These are phyloP conservation scores for Elongisporangium anandrum DNA, from an alignment of 352 stramenopile species.

Conservation along the genomic window DNA sequence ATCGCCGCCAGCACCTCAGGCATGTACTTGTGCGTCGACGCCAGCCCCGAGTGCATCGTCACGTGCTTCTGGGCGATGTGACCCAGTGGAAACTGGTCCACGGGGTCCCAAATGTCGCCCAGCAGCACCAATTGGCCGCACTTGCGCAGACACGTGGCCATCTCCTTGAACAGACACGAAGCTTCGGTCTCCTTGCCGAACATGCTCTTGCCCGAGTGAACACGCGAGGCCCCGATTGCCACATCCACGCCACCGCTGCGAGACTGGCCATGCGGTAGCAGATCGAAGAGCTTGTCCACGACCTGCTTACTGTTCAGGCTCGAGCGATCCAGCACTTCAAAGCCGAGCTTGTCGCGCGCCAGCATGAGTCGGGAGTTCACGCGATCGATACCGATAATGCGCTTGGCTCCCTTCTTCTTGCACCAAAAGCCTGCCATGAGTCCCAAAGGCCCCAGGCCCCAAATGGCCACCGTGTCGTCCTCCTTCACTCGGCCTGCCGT, in stretches of 20 bases:
- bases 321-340: conserved; percentile 28
- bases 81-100: conserved; percentile 33
- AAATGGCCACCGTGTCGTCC: conserved; percentile 33
- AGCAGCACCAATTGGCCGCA: conserved; percentile 26
- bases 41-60: conserved; percentile 24
- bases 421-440: conserved; percentile 27
- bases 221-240: conserved; percentile 32
- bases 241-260: conserved; percentile 27
- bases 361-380: conserved; percentile 25
- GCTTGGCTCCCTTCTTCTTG: conserved; percentile 25
- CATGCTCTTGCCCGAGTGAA: conserved; percentile 24
- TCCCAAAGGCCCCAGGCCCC: conserved; percentile 31
- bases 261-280: conserved; percentile 17
- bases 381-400: conserved; percentile 35
- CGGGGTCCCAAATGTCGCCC: conserved; percentile 24
- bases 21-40: conserved; percentile 31
- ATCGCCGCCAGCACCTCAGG: conserved; percentile 19
- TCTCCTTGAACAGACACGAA: conserved; percentile 25
- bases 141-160: conserved; percentile 26
- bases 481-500: conserved; percentile 21
- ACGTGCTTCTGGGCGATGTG: conserved; percentile 42
- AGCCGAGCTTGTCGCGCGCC: conserved; percentile 22
- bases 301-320: conserved; percentile 19
- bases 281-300: conserved; percentile 19
- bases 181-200: conserved; percentile 20